Conservation (phyloP, 2,329 filamentous ascomycete genomes). For the Claviceps sp. region DNA sequence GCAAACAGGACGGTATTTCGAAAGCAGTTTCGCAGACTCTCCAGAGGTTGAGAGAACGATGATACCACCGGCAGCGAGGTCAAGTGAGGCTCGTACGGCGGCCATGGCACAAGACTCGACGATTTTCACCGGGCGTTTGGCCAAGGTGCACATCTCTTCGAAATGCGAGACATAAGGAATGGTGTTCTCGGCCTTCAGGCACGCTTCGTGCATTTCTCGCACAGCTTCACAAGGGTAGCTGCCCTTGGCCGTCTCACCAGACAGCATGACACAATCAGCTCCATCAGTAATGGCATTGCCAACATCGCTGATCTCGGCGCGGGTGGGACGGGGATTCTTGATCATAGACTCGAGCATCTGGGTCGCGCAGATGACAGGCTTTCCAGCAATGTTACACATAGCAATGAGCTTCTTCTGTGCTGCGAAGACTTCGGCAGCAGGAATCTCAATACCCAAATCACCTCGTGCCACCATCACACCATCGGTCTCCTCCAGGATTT, state of each 20-base stretch:
- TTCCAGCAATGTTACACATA: slow-evolving; percentile 98
- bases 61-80: slow-evolving; percentile 93
- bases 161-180: slow-evolving; percentile 96
- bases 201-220: slow-evolving; percentile 96
- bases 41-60: slow-evolving; percentile 93
- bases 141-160: slow-evolving; percentile 80
- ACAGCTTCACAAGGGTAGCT: slow-evolving; percentile 87
- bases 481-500: slow-evolving; percentile 91
- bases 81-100: slow-evolving; percentile 85
- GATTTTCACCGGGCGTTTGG: slow-evolving; percentile 70
- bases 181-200: slow-evolving; percentile 89
- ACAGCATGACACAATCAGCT: slow-evolving; percentile 99
- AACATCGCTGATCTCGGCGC: slow-evolving; percentile 96
- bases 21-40: slow-evolving; percentile 84
- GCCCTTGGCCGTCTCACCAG: slow-evolving; percentile 97
- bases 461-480: slow-evolving; percentile 99
- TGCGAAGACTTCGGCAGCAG: slow-evolving; percentile 94
- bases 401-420: slow-evolving; percentile 99
- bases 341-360: slow-evolving; percentile 99
- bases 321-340: slow-evolving; percentile 96
- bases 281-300: slow-evolving; percentile 96
- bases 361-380: slow-evolving; percentile 96
- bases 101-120: slow-evolving; percentile 95
- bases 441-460: slow-evolving; percentile 92
- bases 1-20: slow-evolving; percentile 97